A percentile compares a stretch with the other conserved stretches of the same genome.
phyloP scores from a whole-genome alignment of 1,284 basidiomycete species.

The Lentinus polychrous region DNA sequence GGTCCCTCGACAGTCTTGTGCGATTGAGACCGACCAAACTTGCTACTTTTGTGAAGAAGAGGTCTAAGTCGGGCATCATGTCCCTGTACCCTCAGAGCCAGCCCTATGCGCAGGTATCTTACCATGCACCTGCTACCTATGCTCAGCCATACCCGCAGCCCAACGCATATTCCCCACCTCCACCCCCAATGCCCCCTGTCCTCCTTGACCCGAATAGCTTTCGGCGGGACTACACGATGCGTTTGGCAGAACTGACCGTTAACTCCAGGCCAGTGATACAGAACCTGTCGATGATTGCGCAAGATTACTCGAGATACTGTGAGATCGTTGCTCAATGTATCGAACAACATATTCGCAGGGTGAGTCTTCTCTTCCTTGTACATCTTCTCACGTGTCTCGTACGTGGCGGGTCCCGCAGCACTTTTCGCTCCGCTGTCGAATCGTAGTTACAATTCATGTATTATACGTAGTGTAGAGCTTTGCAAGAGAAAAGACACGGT shows the following conservation, averaged over 20 bases:
- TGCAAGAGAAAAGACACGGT: constrained; percentile 3
- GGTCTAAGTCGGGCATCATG: constrained; percentile 28
- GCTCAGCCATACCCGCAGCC: constrained; percentile 32
- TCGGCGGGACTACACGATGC: constrained; percentile 72
- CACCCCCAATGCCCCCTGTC: constrained; percentile 30
- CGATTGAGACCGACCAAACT: too few relatives aligned
- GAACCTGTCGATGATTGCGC: constrained; percentile 88
- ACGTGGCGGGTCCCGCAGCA: not conserved
- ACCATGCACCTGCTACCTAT: constrained; percentile 34
- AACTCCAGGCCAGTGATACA: constrained; percentile 98
- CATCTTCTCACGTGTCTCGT: constrained; percentile 3
- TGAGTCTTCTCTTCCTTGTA: constrained; percentile 45
- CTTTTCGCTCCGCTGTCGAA: not conserved
- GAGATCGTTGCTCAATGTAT: constrained; percentile 84
- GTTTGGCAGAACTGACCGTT: constrained; percentile 82
- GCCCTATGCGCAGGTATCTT: constrained; percentile 33
- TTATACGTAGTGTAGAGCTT: not conserved
- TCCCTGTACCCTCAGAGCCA: constrained; percentile 42
- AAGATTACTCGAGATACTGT: constrained; percentile 77
- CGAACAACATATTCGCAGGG: constrained; percentile 82
- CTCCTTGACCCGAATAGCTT: constrained; percentile 70
- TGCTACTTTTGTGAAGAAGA: too few relatives aligned
- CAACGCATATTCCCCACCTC: constrained; percentile 31
- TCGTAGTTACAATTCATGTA: constrained; percentile 6
- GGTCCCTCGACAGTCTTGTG: too few relatives aligned